Base-by-base conservation (phyloP, 2,329 filamentous ascomycete genomes). In the Samsoniella hepiali region DNA sequence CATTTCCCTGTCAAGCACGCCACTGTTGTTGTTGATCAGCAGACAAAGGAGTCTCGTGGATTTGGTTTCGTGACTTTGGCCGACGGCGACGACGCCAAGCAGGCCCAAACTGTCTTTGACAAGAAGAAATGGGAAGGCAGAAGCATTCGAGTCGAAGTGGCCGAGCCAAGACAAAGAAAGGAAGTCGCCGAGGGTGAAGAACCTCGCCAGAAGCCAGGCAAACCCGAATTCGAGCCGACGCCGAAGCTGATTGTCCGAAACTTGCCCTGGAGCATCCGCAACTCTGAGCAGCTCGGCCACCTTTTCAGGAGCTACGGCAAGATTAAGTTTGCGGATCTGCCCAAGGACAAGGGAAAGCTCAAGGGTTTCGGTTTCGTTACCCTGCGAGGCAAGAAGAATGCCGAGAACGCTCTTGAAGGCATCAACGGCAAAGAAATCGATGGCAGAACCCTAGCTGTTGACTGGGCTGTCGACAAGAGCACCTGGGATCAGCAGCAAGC, bases 31-130 rank as follows among this genome's bases (percentile, higher is more conserved):
- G 79, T 89, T 63, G 94, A 99, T 74, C 87, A 90, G 17, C 82
- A 88, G 67, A 96, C 93, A 2, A 97, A 97, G 72, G 81, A 88
- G 69, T 97, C 92, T 15, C 90, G 91, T 73, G 94, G 95, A 22
- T 99, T 93, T 75, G 95, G 95, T 60, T 99, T 99, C 76, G 94
- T 99, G 63, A 98, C 95, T 2, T 95, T 99, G 71, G 91, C 93
- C 69, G 95, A 99, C 73, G 85, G 90, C 36, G 93, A 97, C 68
- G 95, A 99, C 79, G 93, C 94, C 13, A 81, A 88, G 67, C 85
- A 88, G 67, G 96, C 95, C 22, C 85, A 91, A 72, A 85, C 89
- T 63, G 90, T 96, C 74, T 85, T 97, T 72, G 87, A 97, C 75
- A 91, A 91, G 66, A 83, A 89, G 53, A 79, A 86, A 32, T 85